Evolutionary conservation across 108 stramenopile species (phyloP), one percentile per base, ranked within the genome.

Genomic region (Schizochytrium sp.): DNA sequence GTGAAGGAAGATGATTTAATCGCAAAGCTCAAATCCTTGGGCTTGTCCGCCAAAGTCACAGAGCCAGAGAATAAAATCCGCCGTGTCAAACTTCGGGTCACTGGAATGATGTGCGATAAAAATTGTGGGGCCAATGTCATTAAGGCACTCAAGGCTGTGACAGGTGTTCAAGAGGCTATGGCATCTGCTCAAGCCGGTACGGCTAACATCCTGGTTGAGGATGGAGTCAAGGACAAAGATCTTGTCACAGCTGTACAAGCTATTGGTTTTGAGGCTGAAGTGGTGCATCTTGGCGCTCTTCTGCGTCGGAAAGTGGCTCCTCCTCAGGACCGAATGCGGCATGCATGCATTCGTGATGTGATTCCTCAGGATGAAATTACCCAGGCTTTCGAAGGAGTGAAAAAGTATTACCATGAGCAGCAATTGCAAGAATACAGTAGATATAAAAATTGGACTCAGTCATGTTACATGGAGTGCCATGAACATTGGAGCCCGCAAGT

Each of bases 91-190:
- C 87, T 91, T 2, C 46, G 40, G 10, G 89, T 91, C 8, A 49
- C 49, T n/a, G 91, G 91, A 44, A 91, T 91, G 91, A 91, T 91
- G 91, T 91, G 91, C 90, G 88, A 91, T 47, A 91, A 91, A 3
- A 91, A 91, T 55, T 91, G 91, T 61, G 91, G 89, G 3, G 50
- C 91, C 3, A 91, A 91, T 2, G 91, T 91, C 4, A 7, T 17
- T 4, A 12, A 50, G 4, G 90, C 90, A 0, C 89, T 91, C 3
- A 89, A 88, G 45, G 42, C 2, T 4, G 89, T 91, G 4, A 55
- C 89, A 7, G 89, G 91, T 38, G 91, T 91, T 7, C 46, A 72
- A n/a, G 56, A 89, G 2, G 91, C 91, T 46, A 44, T n/a, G 2
- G 91, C 89, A 0, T 91, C 91, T 1, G 89, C 90, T 45, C 12